Evolutionary conservation across 2,329 filamentous ascomycete species (phyloP).

Genomic region (Ascomycota sp.): DNA sequence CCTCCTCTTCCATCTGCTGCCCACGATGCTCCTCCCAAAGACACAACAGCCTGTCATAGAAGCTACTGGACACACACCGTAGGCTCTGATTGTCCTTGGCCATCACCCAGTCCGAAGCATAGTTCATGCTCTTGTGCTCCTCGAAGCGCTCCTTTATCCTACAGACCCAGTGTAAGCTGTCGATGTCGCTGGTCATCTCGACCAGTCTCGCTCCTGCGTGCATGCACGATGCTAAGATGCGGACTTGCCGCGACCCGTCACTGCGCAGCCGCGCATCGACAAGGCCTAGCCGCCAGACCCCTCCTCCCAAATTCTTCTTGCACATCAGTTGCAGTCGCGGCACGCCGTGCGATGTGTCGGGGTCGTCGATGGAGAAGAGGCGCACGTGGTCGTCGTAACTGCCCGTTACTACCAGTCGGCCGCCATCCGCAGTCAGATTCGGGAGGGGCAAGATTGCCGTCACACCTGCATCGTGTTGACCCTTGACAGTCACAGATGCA

Average conservation of each 20-base stretch:
- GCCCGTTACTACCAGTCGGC: conserved; percentile 51
- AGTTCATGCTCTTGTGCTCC: conserved; percentile 87
- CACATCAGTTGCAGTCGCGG: conserved; percentile 30
- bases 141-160: conserved; percentile 49
- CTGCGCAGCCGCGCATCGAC: conserved; percentile 15
- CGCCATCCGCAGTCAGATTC: conserved; percentile 16
- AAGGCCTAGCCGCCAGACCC: conserved; percentile 68
- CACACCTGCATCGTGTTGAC: conserved; percentile 56
- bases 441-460: conserved; percentile 61
- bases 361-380: conserved; percentile 30
- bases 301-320: conserved; percentile 47
- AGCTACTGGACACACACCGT: conserved; percentile 46
- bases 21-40: conserved; percentile 27
- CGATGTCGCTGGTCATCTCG: conserved; percentile 14
- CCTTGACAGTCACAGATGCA: conserved; percentile 15
- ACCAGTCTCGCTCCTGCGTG: conserved; percentile 60
- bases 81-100: conserved; percentile 8
- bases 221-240: conserved; percentile 79
- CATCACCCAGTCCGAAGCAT: conserved; percentile 52
- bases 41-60: conserved; percentile 51
- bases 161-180: conserved; percentile 31
- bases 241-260: conserved; percentile 10
- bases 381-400: conserved; percentile 78
- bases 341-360: conserved; percentile 16
- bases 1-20: no score